Conservation (phyloP, 805 yeast genomes). For the Metschnikowia anglica region DNA sequence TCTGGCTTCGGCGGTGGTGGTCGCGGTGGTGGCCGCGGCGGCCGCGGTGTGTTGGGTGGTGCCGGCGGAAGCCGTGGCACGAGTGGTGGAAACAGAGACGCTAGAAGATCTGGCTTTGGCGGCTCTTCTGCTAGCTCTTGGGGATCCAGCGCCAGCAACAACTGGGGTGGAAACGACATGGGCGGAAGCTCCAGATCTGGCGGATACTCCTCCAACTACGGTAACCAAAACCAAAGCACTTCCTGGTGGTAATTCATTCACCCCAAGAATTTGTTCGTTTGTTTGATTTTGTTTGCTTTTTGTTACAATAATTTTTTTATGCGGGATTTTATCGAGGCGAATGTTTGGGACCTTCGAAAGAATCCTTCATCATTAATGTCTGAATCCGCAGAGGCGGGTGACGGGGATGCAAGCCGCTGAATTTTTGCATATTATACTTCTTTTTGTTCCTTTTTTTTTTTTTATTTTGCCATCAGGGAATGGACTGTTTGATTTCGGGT, state of each 20-base stretch:
- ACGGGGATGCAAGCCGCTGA: conserved; percentile 16
- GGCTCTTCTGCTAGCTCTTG: conserved; percentile 27
- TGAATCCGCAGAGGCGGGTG: conserved; percentile 19
- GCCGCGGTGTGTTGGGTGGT: conserved; percentile 50
- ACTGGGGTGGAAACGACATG: conserved; percentile 25
- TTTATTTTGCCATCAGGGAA: conserved; percentile 19
- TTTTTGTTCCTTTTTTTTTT: conserved; percentile 20
- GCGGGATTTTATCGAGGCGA: conserved; percentile 15
- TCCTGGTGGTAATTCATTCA: conserved; percentile 42
- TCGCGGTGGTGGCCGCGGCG: conserved; percentile 43
- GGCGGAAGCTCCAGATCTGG: conserved; percentile 28
- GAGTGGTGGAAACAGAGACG: conserved; percentile 45
- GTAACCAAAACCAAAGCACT: conserved; percentile 35
- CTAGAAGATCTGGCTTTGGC: conserved; percentile 47
- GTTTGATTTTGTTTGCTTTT: conserved; percentile 18
- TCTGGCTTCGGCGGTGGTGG: conserved; percentile 46
- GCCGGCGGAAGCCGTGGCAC: conserved; percentile 42
- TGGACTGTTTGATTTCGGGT: conserved; percentile 18
- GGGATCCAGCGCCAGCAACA: conserved; percentile 20
- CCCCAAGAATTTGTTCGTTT: conserved; percentile 5
- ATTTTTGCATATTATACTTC: conserved; percentile 20
- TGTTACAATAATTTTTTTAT: conserved; percentile 18
- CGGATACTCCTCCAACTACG: conserved; percentile 32
- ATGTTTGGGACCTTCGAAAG: neutral
- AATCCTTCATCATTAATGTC: conserved; percentile 13